Conservation (phyloP, 768 basidiomycete genomes). For the Mycena rosella region DNA sequence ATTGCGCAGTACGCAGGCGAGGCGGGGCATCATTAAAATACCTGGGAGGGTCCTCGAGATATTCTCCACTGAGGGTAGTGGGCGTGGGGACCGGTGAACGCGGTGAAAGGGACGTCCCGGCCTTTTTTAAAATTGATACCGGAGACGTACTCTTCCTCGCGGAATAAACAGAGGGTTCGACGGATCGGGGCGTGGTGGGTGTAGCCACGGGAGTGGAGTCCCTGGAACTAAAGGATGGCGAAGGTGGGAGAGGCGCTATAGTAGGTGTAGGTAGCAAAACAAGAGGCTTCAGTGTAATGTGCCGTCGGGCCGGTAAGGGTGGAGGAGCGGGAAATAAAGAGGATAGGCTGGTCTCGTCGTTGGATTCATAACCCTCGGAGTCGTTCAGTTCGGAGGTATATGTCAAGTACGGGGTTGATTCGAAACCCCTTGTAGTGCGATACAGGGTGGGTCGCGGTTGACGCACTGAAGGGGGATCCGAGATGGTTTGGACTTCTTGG, state of each 20-base stretch:
- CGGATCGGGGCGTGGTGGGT: slow-evolving; percentile 52
- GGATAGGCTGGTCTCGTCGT: slow-evolving; percentile 33
- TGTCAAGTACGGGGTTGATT: slow-evolving; percentile 25
- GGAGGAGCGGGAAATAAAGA: slow-evolving; percentile 56
- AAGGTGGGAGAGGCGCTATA: slow-evolving; percentile 48
- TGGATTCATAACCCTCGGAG: slow-evolving; percentile 38
- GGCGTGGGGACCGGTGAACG: slow-evolving; percentile 50
- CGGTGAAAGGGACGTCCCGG: slow-evolving; percentile 36
- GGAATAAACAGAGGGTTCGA: slow-evolving; percentile 18
- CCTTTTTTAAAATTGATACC: slow-evolving; percentile 41
- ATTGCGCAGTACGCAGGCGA: slow-evolving; percentile 28
- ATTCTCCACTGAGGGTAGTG: slow-evolving; percentile 37
- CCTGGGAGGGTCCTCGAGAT: neutral
- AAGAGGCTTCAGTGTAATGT: slow-evolving; percentile 53
- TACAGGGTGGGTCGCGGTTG: slow-evolving; percentile 13
- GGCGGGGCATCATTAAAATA: neutral
- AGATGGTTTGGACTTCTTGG: slow-evolving; percentile 4
- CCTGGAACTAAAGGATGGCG: slow-evolving; percentile 48
- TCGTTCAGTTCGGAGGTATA: slow-evolving; percentile 16
- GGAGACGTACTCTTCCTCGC: slow-evolving; percentile 33
- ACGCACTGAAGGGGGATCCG: slow-evolving; percentile 5
- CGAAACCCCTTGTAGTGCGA: slow-evolving; percentile 9
- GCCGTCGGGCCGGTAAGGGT: slow-evolving; percentile 52
- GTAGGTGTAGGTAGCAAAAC: slow-evolving; percentile 48
- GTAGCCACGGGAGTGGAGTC: slow-evolving; percentile 60